A percentile compares a stretch with the other conserved stretches of the same genome.
These are phyloP conservation scores for Prunus dulcis DNA, from an alignment of 306 rosid genomes.

Conservation along the genomic window DNA sequence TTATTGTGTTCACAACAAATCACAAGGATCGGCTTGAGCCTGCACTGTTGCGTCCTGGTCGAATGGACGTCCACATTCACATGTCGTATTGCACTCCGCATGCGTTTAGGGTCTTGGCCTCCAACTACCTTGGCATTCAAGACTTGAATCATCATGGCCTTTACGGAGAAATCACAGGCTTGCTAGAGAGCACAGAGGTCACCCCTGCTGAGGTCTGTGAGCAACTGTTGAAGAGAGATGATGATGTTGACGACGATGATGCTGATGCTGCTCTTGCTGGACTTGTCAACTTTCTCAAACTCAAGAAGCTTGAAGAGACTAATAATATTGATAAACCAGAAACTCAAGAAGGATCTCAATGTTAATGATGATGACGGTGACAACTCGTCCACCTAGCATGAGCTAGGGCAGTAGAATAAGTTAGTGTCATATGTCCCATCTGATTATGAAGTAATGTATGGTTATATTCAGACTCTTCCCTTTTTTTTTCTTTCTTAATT, in stretches of 20 bases:
- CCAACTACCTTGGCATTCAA: conserved; percentile 35
- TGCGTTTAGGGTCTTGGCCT: conserved; percentile 35
- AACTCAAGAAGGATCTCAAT: too few relatives aligned
- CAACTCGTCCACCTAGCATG: too few relatives aligned
- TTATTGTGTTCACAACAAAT: conserved; percentile 56
- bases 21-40: conserved; percentile 52
- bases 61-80: conserved; percentile 56
- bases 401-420: too few relatives aligned
- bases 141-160: conserved; percentile 18
- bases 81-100: conserved; percentile 35
- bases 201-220: conserved; percentile 57
- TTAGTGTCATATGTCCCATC: too few relatives aligned
- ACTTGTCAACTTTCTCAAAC: conserved; percentile 31
- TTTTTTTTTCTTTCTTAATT: too few relatives aligned
- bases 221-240: conserved; percentile 38
- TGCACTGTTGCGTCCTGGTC: conserved; percentile 54
- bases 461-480: too few relatives aligned
- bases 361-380: too few relatives aligned
- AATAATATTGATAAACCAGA: too few relatives aligned
- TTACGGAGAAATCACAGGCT: conserved; percentile 20
- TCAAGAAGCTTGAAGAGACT: conserved; percentile 3
- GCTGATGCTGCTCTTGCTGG: too few relatives aligned
- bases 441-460: too few relatives aligned
- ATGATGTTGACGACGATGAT: too few relatives aligned
- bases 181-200: conserved; percentile 33